These are phyloP conservation scores for Leccinum uliginosum DNA, from an alignment of 768 basidiomycete species.

Conservation along the genomic window DNA sequence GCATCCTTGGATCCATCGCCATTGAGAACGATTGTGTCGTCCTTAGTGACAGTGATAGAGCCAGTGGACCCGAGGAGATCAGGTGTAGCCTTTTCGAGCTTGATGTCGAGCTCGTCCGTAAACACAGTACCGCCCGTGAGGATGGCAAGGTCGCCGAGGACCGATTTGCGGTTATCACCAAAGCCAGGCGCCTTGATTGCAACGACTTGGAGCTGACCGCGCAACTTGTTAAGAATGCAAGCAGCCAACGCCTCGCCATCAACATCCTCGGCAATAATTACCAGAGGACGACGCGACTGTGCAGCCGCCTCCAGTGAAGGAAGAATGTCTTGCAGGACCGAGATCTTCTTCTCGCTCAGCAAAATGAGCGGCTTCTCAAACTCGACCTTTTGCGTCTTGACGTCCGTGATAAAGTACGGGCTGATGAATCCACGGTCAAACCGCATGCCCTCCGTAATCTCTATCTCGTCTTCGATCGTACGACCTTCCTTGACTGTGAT, in stretches of 20 bases:
- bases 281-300: constrained; percentile 79
- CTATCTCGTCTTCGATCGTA: constrained; percentile 98
- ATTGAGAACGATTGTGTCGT: constrained; percentile 95
- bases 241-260: constrained; percentile 98
- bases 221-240: constrained; percentile 98
- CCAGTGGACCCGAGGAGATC: constrained; percentile 92
- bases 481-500: constrained; percentile 99
- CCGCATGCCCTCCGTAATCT: constrained; percentile 99
- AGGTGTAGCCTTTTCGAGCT: constrained; percentile 84
- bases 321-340: constrained; percentile 88
- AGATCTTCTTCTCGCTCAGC: constrained; percentile 98
- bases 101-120: constrained; percentile 94
- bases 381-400: constrained; percentile 93
- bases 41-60: constrained; percentile 92
- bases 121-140: constrained; percentile 98
- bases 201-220: constrained; percentile 90
- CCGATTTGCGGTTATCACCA: constrained; percentile 98
- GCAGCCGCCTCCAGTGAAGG: constrained; percentile 83
- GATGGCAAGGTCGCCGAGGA: constrained; percentile 95
- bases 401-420: constrained; percentile 97
- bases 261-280: constrained; percentile 97
- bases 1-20: constrained; percentile 88
- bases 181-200: constrained; percentile 98
- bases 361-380: constrained; percentile 95
- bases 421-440: constrained; percentile 99